These are phyloP conservation scores for Dendrobium catenatum DNA, from an alignment of 106 monocot genomes.

Conservation along the genomic window DNA sequence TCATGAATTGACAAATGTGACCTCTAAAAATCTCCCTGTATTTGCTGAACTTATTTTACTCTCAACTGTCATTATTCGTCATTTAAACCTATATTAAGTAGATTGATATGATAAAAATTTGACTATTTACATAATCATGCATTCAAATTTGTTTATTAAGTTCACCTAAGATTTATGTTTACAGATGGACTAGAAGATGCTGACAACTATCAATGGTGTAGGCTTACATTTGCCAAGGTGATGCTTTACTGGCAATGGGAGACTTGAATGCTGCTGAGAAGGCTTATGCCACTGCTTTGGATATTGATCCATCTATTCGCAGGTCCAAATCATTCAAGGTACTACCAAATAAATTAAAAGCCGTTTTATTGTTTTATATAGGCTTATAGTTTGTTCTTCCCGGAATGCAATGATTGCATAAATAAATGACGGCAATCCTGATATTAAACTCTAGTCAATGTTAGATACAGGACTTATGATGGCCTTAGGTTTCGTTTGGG, in stretches of 20 bases:
- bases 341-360: not conserved
- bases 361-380: too few species aligned
- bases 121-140: too few species aligned
- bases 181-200: not conserved
- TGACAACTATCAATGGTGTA: conserved; percentile 11
- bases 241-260: conserved; percentile 46
- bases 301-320: conserved; percentile 54
- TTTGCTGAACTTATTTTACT: too few species aligned
- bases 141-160: too few species aligned
- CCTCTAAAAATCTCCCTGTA: too few species aligned
- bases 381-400: too few species aligned
- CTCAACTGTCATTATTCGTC: too few species aligned
- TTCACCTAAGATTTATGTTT: not conserved
- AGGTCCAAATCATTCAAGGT: conserved; percentile 62
- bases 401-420: not conserved
- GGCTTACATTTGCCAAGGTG: conserved; percentile 65
- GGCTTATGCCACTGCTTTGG: conserved; percentile 47
- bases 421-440: not conserved
- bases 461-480: not conserved
- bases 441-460: not conserved
- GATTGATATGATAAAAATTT: too few species aligned
- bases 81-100: too few species aligned
- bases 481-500: too few species aligned
- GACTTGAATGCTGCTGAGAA: conserved; percentile 39
- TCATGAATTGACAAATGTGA: too few species aligned